These are phyloP conservation scores for Mytilinidion resinicola DNA, from an alignment of 495 filamentous ascomycete species.

Conservation along the genomic window DNA sequence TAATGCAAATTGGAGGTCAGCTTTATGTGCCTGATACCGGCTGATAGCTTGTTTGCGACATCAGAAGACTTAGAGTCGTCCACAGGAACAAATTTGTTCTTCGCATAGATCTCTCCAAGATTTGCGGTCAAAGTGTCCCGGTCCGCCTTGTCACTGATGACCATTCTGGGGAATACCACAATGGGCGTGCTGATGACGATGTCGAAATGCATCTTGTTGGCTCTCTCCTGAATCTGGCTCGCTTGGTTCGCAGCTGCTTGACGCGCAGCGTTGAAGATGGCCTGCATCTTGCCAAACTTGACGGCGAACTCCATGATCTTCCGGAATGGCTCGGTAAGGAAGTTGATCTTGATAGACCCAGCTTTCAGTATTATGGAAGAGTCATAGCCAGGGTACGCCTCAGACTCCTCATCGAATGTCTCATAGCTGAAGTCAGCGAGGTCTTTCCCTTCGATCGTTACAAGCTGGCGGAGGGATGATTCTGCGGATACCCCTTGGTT, in stretches of 20 bases:
- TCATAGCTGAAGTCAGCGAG: conserved; percentile 98
- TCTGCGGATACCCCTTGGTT: conserved; percentile 79
- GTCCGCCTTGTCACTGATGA: conserved; percentile 53
- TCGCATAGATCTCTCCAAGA: conserved; percentile 92
- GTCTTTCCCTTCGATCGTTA: conserved; percentile 91
- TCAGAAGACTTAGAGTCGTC: conserved; percentile 63
- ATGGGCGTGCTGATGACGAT: conserved; percentile 91
- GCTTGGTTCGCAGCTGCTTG: conserved; percentile 94
- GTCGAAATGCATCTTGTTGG: conserved; percentile 86
- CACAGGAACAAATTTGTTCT: conserved; percentile 81
- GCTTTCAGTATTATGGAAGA: conserved; percentile 82
- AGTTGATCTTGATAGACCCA: conserved; percentile 92
- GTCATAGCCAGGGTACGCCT: conserved; percentile 88
- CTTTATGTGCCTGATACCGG: conserved; percentile 86
- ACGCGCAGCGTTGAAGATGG: conserved; percentile 93
- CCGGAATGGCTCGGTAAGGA: conserved; percentile 91
- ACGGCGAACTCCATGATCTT: conserved; percentile 97
- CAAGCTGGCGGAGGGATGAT: conserved; percentile 76
- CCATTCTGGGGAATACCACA: conserved; percentile 77
- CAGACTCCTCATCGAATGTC: conserved; percentile 74
- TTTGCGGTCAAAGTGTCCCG: conserved; percentile 86
- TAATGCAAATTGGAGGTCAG: conserved; percentile 89
- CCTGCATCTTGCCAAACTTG: conserved; percentile 99
- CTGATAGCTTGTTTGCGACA: conserved; percentile 80
- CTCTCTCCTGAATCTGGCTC: conserved; percentile 82